phyloP scores from a whole-genome alignment of 164 flowering plant species.

The Paratinospora sagittata region DNA sequence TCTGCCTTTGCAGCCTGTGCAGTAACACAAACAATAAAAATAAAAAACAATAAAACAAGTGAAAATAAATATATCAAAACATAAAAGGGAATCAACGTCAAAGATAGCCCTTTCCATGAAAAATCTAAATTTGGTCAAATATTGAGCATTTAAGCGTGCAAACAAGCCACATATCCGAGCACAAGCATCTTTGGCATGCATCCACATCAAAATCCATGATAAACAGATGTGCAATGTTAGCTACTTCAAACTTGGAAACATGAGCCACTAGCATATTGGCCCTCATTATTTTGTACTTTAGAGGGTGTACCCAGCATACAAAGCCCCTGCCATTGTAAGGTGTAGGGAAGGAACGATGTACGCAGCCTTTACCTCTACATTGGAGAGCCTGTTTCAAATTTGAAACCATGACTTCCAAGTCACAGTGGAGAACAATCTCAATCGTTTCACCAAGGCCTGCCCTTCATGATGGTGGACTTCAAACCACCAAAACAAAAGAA shows the following conservation, averaged over 20 bases:
- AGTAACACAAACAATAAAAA: conserved; percentile 3
- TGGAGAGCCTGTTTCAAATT: too few relatives aligned
- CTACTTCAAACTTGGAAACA: neutral
- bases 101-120: neutral
- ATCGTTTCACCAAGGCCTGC: too few relatives aligned
- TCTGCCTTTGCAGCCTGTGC: conserved; percentile 85
- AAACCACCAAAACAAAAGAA: too few relatives aligned
- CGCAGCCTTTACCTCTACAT: too few relatives aligned
- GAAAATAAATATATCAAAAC: neutral
- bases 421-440: too few relatives aligned
- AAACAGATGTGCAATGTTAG: neutral
- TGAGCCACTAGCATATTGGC: neutral
- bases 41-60: conserved; percentile 7
- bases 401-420: too few relatives aligned
- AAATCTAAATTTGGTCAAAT: neutral
- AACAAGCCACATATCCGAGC: neutral
- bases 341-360: too few relatives aligned
- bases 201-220: neutral
- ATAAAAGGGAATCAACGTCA: conserved; percentile 1
- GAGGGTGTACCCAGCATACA: too few relatives aligned
- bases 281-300: too few relatives aligned
- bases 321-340: too few relatives aligned
- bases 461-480: too few relatives aligned
- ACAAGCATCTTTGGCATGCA: neutral
- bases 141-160: neutral